phyloP scores from a whole-genome alignment of 768 basidiomycete genomes.

The Mycena epipterygia region DNA sequence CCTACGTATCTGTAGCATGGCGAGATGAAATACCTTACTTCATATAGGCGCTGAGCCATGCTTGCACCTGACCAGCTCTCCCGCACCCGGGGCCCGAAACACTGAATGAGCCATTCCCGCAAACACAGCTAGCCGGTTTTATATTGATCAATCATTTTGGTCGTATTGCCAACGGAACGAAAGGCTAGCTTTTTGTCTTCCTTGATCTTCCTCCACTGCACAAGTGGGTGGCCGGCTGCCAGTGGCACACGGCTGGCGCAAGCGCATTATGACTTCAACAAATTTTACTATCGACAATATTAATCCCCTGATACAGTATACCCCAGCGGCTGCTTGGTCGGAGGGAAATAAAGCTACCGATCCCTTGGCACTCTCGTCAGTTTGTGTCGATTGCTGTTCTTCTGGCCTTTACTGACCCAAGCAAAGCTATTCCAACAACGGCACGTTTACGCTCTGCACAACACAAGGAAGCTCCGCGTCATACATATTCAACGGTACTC shows the following conservation, averaged over 20 bases:
- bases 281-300: conserved; percentile 38
- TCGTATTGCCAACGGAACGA: background rate
- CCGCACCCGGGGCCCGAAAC: no score
- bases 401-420: background rate
- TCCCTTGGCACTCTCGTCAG: conserved; percentile 22
- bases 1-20: no score
- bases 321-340: conserved; percentile 25
- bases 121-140: no score
- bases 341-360: conserved; percentile 24
- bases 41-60: no score
- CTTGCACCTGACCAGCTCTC: no score
- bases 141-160: background rate
- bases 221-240: conserved; percentile 17
- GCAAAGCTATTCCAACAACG: conserved; percentile 47
- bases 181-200: background rate
- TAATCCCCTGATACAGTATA: conserved; percentile 33
- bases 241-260: conserved; percentile 14
- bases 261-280: conserved; percentile 27
- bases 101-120: no score
- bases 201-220: background rate
- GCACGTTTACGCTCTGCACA: conserved; percentile 51
- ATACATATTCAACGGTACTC: conserved; percentile 52
- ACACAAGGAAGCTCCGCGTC: conserved; percentile 41
- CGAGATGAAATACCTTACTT: no score
- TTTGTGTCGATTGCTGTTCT: background rate